These are phyloP conservation scores for Cryptococcus sp. DNA, from an alignment of 1,284 basidiomycete species.

Conservation along the genomic window DNA sequence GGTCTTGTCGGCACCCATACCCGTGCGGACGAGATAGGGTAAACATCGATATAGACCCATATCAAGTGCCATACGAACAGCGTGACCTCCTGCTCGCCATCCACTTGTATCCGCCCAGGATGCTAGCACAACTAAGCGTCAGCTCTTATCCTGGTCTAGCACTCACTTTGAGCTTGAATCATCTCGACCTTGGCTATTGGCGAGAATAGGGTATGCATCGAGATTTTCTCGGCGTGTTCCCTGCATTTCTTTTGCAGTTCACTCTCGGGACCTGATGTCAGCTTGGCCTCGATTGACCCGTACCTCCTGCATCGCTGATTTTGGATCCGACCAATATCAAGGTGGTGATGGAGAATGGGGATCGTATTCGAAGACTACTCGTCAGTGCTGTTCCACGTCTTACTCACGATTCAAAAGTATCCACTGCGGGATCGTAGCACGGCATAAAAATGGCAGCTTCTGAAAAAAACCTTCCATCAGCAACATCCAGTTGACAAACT, in stretches of 20 bases:
- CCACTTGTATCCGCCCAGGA: slow-evolving; percentile 40
- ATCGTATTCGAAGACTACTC: slow-evolving; percentile 40
- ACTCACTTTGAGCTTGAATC: slow-evolving; percentile 68
- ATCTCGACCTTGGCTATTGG: slow-evolving; percentile 75
- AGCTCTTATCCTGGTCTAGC: background rate
- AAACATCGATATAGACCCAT: slow-evolving; percentile 83
- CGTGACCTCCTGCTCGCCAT: slow-evolving; percentile 58
- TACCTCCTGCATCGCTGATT: slow-evolving; percentile 68
- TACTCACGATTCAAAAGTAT: slow-evolving; percentile 62
- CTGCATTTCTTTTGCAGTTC: slow-evolving; percentile 37
- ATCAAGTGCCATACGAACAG: slow-evolving; percentile 83
- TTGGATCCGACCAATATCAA: slow-evolving; percentile 82
- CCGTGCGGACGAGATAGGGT: slow-evolving; percentile 67
- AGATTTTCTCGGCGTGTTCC: slow-evolving; percentile 78
- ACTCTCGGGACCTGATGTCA: slow-evolving; percentile 50
- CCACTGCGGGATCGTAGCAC: slow-evolving; percentile 68
- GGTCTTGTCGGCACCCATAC: slow-evolving; percentile 60
- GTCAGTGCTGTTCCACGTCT: slow-evolving; percentile 36
- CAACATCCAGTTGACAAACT: slow-evolving; percentile 25
- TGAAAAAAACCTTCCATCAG: slow-evolving; percentile 54
- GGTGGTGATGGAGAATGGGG: slow-evolving; percentile 53
- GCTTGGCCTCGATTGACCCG: background rate
- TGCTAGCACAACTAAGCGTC: slow-evolving; percentile 29
- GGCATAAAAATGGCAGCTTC: slow-evolving; percentile 79
- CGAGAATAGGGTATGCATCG: slow-evolving; percentile 73